Base-by-base conservation (phyloP, 495 filamentous ascomycete genomes). In the Penicillium dipodomyicola region DNA sequence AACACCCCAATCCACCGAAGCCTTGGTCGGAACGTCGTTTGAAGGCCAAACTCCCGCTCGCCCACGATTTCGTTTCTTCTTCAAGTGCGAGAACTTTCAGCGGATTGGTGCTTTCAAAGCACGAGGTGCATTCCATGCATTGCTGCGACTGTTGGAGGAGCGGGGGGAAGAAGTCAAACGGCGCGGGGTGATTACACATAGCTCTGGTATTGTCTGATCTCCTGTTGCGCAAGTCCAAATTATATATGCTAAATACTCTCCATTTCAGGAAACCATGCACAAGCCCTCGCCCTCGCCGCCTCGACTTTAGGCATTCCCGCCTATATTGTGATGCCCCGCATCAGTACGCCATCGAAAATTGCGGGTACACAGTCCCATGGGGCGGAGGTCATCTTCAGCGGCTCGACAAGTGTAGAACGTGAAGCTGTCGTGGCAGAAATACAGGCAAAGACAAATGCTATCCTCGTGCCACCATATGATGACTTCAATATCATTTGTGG, bases 11-110 rank as follows among this genome's bases (percentile, higher is more conserved):
- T 62, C 75, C 4, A 56, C 74, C 3, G 74, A 78, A 5, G 73
- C 79, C 1, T 73, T 88, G 0, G 57, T 64, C n/a, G 81, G 77
- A 19, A 87, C 85, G 2, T 68, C 70, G 59, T 87, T 78, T 70
- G 82, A 82, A 61, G 82, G 80, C 41, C 78, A 77, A 42, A 59
- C 63, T 10, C 82, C 88, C 2, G 84, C 85, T 11, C 71, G 63
- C 10, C 90, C 91, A 1, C 82, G 73, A 27, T 78, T 96, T 35
- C 80, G 82, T 7, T 80, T 98, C 58, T 92, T 88, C 73, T 96
- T 98, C 82, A 98, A 98, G 76, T 96, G 91, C 74, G 93, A 98
- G 77, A 96, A 97, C 74, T 80, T 86, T 35, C 93, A 97, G 74
- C 85, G 84, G 44, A 86, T 94, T 50, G 94, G 93, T 52, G 93